Base-by-base conservation (phyloP, 192 early-diverging fungal species). In the Umbelopsis vinacea region DNA sequence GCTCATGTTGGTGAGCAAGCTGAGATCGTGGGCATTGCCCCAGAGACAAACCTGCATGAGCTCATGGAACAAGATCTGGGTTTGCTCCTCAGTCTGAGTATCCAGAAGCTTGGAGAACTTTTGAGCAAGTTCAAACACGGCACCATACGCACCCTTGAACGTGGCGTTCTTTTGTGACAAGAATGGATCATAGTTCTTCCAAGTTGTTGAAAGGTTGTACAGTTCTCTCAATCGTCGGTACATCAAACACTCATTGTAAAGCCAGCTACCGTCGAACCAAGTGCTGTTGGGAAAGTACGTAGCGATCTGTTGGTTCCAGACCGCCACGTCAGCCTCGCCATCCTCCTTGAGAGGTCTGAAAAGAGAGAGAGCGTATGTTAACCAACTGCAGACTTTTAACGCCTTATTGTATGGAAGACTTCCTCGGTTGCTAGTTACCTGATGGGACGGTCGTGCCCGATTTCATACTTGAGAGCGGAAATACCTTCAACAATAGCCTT, bases 11-110 rank as follows among this genome's bases (percentile, higher is more conserved):
- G 88, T 85, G 53, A 94, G 79, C 71, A 97, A 84, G 55, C 91
- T 93, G 66, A 96, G 78, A 67, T 96, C 96, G 0, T 90, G 90
- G 37, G 92, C 90, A 83, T 97, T 97, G 5, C 96, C 96, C 96
- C 96, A 97, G 52, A 97, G 79, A 26, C 87, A 91, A 35, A 94
- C 85, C 76, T 92, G 88, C 37, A 86, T 75, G 74, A 94, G 73
- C 73, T 93, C 93, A 73, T 86, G 80, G 71, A 92, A 93, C 8
- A 84, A 77, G 60, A 89, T 52, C 21, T 82, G 80, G 35, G 73
- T 24, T 24, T 75, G 38, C 10, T 73, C 69, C 17, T 79, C 76
- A 48, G 35, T 69, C 69, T 73, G 67, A 4, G 24, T 76, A 43
- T 26, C 53, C 52, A 67, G 77, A 35, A 54, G 75, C 53, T 48